Evolutionary conservation across 1,139 yeast genomes (phyloP).

Genomic region (Zhuliangozyma parablackwelliae): DNA sequence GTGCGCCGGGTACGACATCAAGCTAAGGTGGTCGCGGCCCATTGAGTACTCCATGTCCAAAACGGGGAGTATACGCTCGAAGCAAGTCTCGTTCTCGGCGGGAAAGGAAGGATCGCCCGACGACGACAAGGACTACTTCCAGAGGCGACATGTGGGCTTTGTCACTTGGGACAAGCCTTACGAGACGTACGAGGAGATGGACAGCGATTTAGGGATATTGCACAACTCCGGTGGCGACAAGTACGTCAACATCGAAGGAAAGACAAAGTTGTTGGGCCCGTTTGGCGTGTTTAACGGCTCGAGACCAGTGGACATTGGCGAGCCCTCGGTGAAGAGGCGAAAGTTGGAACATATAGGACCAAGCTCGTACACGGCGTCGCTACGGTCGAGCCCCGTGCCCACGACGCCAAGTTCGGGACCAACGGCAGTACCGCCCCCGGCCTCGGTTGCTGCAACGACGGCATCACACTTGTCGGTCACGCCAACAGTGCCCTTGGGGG

Average conservation of each 20-base stretch:
- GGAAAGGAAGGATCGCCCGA: conserved; percentile 11
- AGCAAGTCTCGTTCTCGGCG: conserved; percentile 23
- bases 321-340: conserved; percentile 4
- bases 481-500: background rate
- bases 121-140: conserved; percentile 43
- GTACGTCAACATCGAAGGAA: conserved; percentile 30
- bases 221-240: conserved; percentile 48
- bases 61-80: conserved; percentile 22
- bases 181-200: conserved; percentile 78
- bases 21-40: conserved; percentile 70
- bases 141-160: conserved; percentile 71
- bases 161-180: conserved; percentile 65
- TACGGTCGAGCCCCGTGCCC: background rate
- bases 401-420: background rate
- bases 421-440: too few species aligned
- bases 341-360: conserved; percentile 1
- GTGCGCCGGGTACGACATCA: conserved; percentile 83
- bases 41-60: conserved; percentile 36
- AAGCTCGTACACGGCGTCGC: conserved; percentile 1
- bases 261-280: conserved; percentile 67
- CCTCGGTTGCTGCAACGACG: background rate
- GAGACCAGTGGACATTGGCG: background rate
- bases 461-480: too few species aligned
- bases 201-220: conserved; percentile 58
- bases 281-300: conserved; percentile 65